Evolutionary conservation across 2,329 filamentous ascomycete genomes (phyloP).

Genomic region (Curvularia sp.): DNA sequence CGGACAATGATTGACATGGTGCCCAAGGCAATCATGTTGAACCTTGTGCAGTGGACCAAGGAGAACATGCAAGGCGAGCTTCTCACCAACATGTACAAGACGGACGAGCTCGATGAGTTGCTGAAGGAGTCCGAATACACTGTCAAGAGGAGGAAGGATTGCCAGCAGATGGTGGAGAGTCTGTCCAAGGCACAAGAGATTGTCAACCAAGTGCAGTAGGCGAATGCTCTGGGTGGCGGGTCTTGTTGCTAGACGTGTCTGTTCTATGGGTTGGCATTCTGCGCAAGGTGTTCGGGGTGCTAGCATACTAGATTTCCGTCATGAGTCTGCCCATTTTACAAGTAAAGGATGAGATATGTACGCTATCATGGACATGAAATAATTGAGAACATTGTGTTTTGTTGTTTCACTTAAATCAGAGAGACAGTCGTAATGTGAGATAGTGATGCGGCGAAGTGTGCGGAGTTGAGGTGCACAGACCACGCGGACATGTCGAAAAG

Average conservation of each 20-base stretch:
- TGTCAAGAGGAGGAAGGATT: conserved; percentile 91
- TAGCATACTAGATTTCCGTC: conserved; percentile 24
- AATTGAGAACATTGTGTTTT: not conserved
- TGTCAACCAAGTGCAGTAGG: conserved; percentile 72
- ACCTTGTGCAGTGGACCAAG: conserved; percentile 92
- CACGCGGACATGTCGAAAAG: conserved; percentile 34
- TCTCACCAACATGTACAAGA: conserved; percentile 96
- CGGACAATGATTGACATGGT: conserved; percentile 99
- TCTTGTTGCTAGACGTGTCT: conserved; percentile 19
- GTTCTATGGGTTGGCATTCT: conserved; percentile 28
- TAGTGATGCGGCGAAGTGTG: not conserved
- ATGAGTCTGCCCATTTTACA: conserved; percentile 23
- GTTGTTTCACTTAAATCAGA: not conserved
- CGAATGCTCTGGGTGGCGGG: conserved; percentile 5
- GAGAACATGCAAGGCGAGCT: conserved; percentile 98
- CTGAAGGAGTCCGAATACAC: conserved; percentile 99
- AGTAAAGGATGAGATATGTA: conserved; percentile 17
- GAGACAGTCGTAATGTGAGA: not conserved
- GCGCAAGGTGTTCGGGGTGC: conserved; percentile 29
- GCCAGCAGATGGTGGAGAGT: conserved; percentile 98
- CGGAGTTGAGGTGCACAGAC: conserved; percentile 18
- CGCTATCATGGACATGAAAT: conserved; percentile 1
- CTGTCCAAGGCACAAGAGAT: conserved; percentile 91
- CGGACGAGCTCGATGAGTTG: conserved; percentile 86
- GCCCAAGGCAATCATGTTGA: conserved; percentile 98